Conservation (phyloP, 805 yeast species). For the Helenozyma baotianmanensis region DNA sequence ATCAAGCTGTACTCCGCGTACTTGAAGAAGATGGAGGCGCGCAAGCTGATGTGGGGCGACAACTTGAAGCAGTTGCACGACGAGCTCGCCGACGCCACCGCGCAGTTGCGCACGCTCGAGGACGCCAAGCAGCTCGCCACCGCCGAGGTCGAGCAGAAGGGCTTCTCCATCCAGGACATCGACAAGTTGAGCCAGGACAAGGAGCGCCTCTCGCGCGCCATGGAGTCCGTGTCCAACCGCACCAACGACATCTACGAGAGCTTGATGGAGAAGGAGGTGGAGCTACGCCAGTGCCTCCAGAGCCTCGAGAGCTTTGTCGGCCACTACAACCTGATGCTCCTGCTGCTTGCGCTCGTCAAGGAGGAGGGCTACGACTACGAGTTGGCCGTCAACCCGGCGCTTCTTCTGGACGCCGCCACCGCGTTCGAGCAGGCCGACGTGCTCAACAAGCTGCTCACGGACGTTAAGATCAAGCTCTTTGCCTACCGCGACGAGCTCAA, state of each 20-base stretch:
- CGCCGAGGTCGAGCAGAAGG: constrained; percentile 43
- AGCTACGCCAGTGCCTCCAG: constrained; percentile 46
- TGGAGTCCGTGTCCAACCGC: constrained; percentile 42
- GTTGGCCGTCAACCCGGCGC: constrained; percentile 27
- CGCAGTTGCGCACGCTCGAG: constrained; percentile 39
- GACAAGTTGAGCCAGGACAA: constrained; percentile 61
- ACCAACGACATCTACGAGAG: constrained; percentile 44
- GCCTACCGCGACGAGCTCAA: constrained; percentile 32
- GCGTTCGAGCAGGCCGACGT: constrained; percentile 25
- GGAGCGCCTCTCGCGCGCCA: constrained; percentile 49
- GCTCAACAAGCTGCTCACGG: constrained; percentile 42
- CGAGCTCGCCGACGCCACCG: constrained; percentile 47
- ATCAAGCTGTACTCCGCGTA: constrained; percentile 67
- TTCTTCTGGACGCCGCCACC: constrained; percentile 7
- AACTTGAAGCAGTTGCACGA: constrained; percentile 51
- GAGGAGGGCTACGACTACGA: constrained; percentile 29
- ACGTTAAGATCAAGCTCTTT: constrained; percentile 40
- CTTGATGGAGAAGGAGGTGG: constrained; percentile 46
- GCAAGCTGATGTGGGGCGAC: constrained; percentile 60
- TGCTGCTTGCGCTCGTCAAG: constrained; percentile 39
- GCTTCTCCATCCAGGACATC: constrained; percentile 58
- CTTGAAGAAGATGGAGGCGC: constrained; percentile 59
- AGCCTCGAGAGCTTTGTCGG: constrained; percentile 48
- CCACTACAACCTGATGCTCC: constrained; percentile 53
- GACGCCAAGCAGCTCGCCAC: constrained; percentile 39